Conservation (phyloP, 208 protist genomes). For the Crithidia brevicula region DNA sequence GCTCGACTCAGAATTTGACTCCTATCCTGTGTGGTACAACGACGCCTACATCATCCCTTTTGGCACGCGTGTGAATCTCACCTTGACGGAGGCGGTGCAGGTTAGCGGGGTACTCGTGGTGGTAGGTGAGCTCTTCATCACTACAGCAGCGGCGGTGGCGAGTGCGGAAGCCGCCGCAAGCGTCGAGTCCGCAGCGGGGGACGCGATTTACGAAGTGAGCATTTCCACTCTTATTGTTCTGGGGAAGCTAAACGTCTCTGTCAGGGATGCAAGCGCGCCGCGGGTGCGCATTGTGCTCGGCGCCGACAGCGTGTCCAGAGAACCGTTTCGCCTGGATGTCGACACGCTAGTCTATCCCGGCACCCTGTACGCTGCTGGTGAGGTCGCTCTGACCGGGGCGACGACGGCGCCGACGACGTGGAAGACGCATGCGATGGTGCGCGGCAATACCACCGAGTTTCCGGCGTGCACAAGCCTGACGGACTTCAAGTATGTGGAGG, state of each 20-base stretch:
- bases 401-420: slow-evolving; percentile 37
- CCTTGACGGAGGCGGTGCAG: slow-evolving; percentile 10
- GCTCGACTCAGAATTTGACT: not conserved
- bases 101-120: slow-evolving; percentile 40
- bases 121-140: slow-evolving; percentile 32
- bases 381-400: slow-evolving; percentile 22
- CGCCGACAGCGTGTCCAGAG: not conserved
- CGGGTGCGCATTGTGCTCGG: slow-evolving; percentile 32
- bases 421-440: slow-evolving; percentile 11
- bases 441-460: not conserved
- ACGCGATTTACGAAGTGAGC: slow-evolving; percentile 1
- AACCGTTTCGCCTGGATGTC: slow-evolving; percentile 18
- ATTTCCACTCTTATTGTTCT: slow-evolving; percentile 38
- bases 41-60: slow-evolving; percentile 35
- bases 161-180: not conserved
- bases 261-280: not conserved
- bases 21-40: not conserved
- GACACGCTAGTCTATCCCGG: slow-evolving; percentile 35
- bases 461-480: slow-evolving; percentile 9
- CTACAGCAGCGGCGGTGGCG: not conserved
- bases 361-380: slow-evolving; percentile 31
- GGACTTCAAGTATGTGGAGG: not conserved
- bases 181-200: not conserved
- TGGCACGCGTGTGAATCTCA: slow-evolving; percentile 31
- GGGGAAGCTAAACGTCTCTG: slow-evolving; percentile 30